Conservation (phyloP, 1,139 yeast species). For the Debaryomyces singareniensis region DNA sequence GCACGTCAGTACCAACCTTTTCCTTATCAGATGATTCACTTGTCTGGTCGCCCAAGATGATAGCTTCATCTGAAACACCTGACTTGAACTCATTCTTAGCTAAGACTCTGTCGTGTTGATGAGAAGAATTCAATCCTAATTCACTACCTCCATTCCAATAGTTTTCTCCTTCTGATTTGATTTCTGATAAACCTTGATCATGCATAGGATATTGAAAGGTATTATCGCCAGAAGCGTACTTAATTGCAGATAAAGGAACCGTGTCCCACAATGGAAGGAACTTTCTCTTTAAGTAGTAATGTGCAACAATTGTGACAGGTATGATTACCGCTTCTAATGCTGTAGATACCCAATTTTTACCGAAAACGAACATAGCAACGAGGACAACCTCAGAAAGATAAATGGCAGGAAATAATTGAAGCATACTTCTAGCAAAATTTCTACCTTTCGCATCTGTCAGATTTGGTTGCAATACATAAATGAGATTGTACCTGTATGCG, state of each 20-base stretch:
- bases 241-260: conserved; percentile 71
- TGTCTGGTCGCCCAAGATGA: conserved; percentile 4
- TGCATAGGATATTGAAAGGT: conserved; percentile 44
- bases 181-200: conserved; percentile 61
- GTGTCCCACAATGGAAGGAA: conserved; percentile 58
- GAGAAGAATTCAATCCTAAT: conserved; percentile 23
- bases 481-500: conserved; percentile 52
- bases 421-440: conserved; percentile 59
- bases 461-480: conserved; percentile 53
- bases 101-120: conserved; percentile 22
- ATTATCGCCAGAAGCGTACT: conserved; percentile 49
- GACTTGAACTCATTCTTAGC: conserved; percentile 8
- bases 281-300: conserved; percentile 49
- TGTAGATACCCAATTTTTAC: conserved; percentile 68
- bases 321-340: conserved; percentile 54
- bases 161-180: conserved; percentile 46
- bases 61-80: conserved; percentile 2
- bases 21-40: not conserved
- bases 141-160: conserved; percentile 44
- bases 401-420: conserved; percentile 59
- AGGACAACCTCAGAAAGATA: conserved; percentile 64
- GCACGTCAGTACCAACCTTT: conserved; percentile 5
- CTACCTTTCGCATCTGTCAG: conserved; percentile 55
- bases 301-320: conserved; percentile 46
- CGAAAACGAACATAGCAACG: conserved; percentile 62